phyloP scores from a whole-genome alignment of 208 protist species.

The Wallacemonas collosoma region DNA sequence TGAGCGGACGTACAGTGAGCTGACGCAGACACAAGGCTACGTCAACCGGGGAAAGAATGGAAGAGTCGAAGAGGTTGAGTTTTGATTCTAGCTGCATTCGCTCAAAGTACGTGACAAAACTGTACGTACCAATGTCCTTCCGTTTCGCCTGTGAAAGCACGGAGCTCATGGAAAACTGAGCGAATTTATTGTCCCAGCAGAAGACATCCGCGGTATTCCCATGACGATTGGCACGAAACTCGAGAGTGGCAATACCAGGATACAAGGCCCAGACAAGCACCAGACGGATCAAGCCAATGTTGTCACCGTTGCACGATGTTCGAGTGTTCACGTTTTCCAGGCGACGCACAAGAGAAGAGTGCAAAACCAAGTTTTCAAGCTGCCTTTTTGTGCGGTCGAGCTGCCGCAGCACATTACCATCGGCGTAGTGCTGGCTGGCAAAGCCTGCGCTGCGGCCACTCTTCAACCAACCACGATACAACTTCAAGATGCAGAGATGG shows the following conservation, averaged over 20 bases:
- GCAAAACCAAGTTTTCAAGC: conserved; percentile 68
- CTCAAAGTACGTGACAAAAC: conserved; percentile 81
- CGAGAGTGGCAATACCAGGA: conserved; percentile 71
- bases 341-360: conserved; percentile 59
- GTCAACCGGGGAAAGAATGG: conserved; percentile 68
- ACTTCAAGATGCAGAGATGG: conserved; percentile 69
- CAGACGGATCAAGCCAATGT: conserved; percentile 72
- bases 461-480: conserved; percentile 74
- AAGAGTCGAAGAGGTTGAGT: conserved; percentile 80
- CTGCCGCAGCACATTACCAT: conserved; percentile 70
- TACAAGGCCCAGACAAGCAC: conserved; percentile 83
- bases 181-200: conserved; percentile 85
- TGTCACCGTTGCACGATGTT: conserved; percentile 67
- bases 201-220: conserved; percentile 52
- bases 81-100: conserved; percentile 79
- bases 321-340: conserved; percentile 40
- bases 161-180: conserved; percentile 50
- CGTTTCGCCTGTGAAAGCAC: conserved; percentile 50
- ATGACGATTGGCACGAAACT: conserved; percentile 65
- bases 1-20: conserved; percentile 60
- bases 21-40: conserved; percentile 73
- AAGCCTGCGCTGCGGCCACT: conserved; percentile 61
- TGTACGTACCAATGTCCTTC: conserved; percentile 39
- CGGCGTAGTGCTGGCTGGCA: conserved; percentile 67
- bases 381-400: conserved; percentile 84